These are phyloP conservation scores for Diospyros lotus DNA, from an alignment of 148 eudicot genomes.

Conservation along the genomic window DNA sequence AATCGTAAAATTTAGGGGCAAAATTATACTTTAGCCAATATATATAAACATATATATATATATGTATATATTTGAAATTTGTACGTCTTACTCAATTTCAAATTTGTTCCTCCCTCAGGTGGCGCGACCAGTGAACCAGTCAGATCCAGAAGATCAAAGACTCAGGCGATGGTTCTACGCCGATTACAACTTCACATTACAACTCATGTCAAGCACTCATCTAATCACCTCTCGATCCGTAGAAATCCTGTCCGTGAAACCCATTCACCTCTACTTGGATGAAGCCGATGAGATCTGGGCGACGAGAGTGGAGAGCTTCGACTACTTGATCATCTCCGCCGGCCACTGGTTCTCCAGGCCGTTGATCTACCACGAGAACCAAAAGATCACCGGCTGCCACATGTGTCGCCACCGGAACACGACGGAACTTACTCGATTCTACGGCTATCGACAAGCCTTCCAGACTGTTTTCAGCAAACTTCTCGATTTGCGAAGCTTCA, in stretches of 20 bases:
- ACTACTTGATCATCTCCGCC: slow-evolving; percentile 10
- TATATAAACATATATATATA: too few relatives aligned
- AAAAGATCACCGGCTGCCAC: not conserved
- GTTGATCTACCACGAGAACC: not conserved
- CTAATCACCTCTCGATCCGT: slow-evolving; percentile 9
- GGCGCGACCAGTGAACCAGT: slow-evolving; percentile 13
- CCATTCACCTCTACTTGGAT: slow-evolving; percentile 39
- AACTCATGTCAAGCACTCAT: slow-evolving; percentile 16
- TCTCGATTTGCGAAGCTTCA: slow-evolving; percentile 24
- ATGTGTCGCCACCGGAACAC: not conserved
- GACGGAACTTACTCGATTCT: slow-evolving; percentile 1
- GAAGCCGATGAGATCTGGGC: slow-evolving; percentile 15
- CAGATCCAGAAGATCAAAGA: not conserved
- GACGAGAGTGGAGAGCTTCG: not conserved
- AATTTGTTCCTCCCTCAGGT: slow-evolving; percentile 12
- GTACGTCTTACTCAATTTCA: not conserved
- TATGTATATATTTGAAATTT: too few relatives aligned
- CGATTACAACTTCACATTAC: slow-evolving; percentile 21
- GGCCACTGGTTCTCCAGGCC: slow-evolving; percentile 17
- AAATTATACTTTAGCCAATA: too few relatives aligned
- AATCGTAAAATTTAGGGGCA: too few relatives aligned
- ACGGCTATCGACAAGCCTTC: slow-evolving; percentile 34
- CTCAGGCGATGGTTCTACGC: slow-evolving; percentile 21
- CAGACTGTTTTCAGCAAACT: slow-evolving; percentile 31
- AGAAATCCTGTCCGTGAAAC: slow-evolving; percentile 4